Base-by-base conservation (phyloP, 768 basidiomycete species). In the Leccinum olivaceopallidum region DNA sequence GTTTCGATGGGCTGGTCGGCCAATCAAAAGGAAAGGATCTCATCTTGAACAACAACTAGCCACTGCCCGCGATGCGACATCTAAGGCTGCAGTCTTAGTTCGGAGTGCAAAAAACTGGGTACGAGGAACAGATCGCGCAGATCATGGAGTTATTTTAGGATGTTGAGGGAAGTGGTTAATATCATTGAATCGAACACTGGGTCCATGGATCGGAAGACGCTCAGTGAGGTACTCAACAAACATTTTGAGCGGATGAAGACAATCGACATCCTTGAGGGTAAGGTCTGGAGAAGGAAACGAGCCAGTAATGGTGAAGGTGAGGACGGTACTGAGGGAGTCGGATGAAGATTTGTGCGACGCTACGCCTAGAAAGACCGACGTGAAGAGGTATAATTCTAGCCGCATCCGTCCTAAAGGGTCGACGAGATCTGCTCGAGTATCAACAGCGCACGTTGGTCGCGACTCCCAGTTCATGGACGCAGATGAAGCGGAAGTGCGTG, bases 141-240 rank as follows among this genome's bases (percentile, higher is more conserved):
- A 95, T 96, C 62, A 85, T 91, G 81, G 95, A 97, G 71, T 75
- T 98, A 18, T 98, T 98, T 95, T 78, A 83, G 89, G 65, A 96
- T 97, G 94, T 79, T 98, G 57, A 91, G 87, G 71, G 92, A 96
- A 68, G 24, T 26, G 39, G 89, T 92, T 58, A 83, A 82, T 62
- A 85, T 95, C 60, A 76, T 91, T 20, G 90, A 88, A 71, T 80
- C 77, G 26, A 83, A 82, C 48, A 74, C 77, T 22, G 82, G 79
- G 8, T 73, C 80, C 8, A 85, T 94, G 85, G 90, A 95, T 68
- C 83, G 94, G 60, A 89, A 88, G 75, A 81, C 86, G 18, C 81
- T 98, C 44, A 87, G 97, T 7, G 83, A 89, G 37, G 84, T 84
- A 20, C 79, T 96, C 57, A 91, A 94, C 75, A 90, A 83, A 65